Percentiles rank a stretch among this genome's conserved stretches.
Evolutionary conservation across 495 filamentous ascomycete genomes (phyloP).

Genomic region (Sordaria brevicollis): DNA sequence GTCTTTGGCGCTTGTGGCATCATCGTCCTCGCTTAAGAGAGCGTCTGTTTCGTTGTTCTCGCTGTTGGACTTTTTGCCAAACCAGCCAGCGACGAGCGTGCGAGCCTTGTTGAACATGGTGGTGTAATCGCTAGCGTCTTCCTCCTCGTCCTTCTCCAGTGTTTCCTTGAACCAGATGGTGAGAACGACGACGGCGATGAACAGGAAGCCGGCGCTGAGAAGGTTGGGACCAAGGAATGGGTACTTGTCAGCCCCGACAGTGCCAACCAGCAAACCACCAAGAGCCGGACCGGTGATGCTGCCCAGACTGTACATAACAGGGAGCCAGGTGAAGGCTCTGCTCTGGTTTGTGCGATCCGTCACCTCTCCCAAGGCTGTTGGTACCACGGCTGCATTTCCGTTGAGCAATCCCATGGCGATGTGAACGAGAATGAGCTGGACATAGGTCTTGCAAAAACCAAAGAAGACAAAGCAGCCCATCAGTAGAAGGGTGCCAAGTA

Average conservation of each 20-base stretch:
- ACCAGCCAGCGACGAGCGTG: background rate
- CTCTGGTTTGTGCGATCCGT: slow-evolving; percentile 93
- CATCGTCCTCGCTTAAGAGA: slow-evolving; percentile 14
- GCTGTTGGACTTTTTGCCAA: slow-evolving; percentile 16
- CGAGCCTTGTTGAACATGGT: slow-evolving; percentile 5
- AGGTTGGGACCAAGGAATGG: slow-evolving; percentile 85
- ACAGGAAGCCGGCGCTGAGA: slow-evolving; percentile 56
- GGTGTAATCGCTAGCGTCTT: slow-evolving; percentile 1
- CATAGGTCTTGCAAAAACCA: slow-evolving; percentile 73
- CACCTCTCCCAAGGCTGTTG: slow-evolving; percentile 87
- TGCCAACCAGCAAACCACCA: slow-evolving; percentile 70
- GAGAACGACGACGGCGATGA: slow-evolving; percentile 62
- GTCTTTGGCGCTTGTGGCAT: slow-evolving; percentile 18
- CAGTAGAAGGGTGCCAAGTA: slow-evolving; percentile 75
- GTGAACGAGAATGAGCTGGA: slow-evolving; percentile 77
- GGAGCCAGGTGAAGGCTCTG: slow-evolving; percentile 81
- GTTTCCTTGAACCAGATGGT: slow-evolving; percentile 79
- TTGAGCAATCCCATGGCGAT: slow-evolving; percentile 86
- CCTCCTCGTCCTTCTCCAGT: slow-evolving; percentile 56
- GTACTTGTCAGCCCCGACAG: slow-evolving; percentile 42
- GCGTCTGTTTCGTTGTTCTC: slow-evolving; percentile 26
- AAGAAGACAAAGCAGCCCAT: slow-evolving; percentile 75
- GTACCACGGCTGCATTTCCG: slow-evolving; percentile 77
- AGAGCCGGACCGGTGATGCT: slow-evolving; percentile 85
- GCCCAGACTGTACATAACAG: slow-evolving; percentile 85